Conservation (phyloP, 2,329 filamentous ascomycete species). For the Pseudocercospora musae region DNA sequence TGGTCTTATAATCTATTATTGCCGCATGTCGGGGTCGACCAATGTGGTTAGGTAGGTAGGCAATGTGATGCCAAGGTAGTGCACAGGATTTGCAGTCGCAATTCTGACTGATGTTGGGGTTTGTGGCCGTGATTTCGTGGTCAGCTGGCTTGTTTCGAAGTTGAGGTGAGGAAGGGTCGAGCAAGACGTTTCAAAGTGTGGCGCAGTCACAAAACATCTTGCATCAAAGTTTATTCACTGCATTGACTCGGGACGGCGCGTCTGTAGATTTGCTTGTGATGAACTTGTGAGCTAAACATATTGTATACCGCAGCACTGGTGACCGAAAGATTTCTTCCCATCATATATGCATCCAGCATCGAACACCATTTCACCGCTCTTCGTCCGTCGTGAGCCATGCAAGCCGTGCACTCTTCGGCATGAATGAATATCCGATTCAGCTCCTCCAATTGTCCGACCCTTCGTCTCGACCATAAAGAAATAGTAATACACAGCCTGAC, state of each 20-base stretch:
- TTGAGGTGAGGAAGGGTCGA: not conserved
- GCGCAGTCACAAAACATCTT: not conserved
- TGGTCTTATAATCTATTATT: conserved; percentile 2
- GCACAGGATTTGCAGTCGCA: not conserved
- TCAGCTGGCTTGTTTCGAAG: not conserved
- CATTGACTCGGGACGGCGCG: not conserved
- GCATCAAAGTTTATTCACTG: not conserved
- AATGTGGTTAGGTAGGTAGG: not conserved
- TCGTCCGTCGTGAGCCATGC: conserved; percentile 10
- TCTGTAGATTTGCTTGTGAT: not conserved
- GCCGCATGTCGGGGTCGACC: conserved; percentile 3
- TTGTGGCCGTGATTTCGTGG: not conserved
- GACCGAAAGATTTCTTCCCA: too few relatives aligned
- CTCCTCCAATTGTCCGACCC: conserved; percentile 27
- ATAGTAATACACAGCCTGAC: conserved; percentile 9
- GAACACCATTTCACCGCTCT: too few relatives aligned
- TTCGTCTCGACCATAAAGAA: conserved; percentile 39
- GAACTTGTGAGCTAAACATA: too few relatives aligned
- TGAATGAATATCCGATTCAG: conserved; percentile 14
- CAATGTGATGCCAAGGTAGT: not conserved
- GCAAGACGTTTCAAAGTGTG: too few relatives aligned
- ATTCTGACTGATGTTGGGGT: not conserved
- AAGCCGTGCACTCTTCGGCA: conserved; percentile 22
- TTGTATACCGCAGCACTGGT: too few relatives aligned
- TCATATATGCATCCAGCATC: too few relatives aligned